Base-by-base conservation (phyloP, 495 filamentous ascomycete species). In the Lepidopterella palustris region DNA sequence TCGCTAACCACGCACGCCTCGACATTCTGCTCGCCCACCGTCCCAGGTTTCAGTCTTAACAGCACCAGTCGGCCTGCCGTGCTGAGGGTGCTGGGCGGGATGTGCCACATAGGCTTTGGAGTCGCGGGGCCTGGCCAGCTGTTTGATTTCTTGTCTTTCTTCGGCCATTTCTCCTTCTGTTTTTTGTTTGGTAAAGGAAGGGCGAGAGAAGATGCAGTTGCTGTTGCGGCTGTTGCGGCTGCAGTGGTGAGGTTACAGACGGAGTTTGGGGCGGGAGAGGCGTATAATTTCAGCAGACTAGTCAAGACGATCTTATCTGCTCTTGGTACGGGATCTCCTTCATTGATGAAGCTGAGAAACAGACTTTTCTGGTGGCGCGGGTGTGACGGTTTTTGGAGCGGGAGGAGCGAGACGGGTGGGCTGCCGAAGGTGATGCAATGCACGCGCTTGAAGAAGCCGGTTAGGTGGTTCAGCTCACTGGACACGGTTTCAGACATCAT, bases 341-440 rank as follows among this genome's bases (percentile, higher is more conserved):
- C 89, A 66, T 93, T 95, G 61, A 91, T 74, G 66, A 95, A 89
- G 18, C 81, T 82, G 28, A 87, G 73, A 70, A 93, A 93, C 2
- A 89, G 64, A 24, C 81, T 88, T 59, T 86, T 88, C 21, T 76
- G 73, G 28, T 81, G 71, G 3, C 63, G 58, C 3, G 71, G 67
- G n/a, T 71, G 70, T 1, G 60, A 51, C 0, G 87, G 84, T 50
- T 80, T 84, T 25, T 77, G 72, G 0, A 93, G 70, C 0, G 89
- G 88, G 0, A 85, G 76, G 6, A 90, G 72, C 24, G 84, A 86
- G 10, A 95, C 73, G 0, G 89, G 89, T 3, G 89, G 89, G 1
- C 87, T 80, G 21, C 89, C 89, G 57, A 93, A 95, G 0, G 85
- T 92, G 27, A 95, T 72, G 69, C 89, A 95, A 67, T 93, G 88